Conservation (phyloP, 169 alveolate genomes). For the Cyclospora cayetanensis region DNA sequence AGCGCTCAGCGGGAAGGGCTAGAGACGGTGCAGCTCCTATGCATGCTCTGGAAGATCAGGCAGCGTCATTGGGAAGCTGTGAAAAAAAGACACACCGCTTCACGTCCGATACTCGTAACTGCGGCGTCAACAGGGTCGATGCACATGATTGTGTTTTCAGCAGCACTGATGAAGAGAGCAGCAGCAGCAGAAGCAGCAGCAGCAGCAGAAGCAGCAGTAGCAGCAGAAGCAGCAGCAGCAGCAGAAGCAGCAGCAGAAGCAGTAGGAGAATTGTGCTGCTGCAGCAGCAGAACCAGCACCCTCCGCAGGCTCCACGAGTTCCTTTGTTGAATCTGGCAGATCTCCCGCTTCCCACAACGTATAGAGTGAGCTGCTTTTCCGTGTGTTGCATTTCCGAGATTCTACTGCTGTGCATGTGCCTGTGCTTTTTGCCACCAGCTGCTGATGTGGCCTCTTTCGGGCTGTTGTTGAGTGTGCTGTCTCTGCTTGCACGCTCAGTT, state of each 20-base stretch:
- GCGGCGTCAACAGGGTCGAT: background rate
- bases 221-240: background rate
- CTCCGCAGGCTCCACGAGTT: background rate
- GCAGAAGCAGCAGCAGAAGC: background rate
- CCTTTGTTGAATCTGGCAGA: background rate
- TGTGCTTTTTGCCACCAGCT: background rate
- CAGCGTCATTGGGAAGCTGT: background rate
- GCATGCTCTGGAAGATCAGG: background rate
- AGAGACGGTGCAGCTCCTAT: background rate
- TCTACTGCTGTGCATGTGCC: background rate
- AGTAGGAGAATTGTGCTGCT: background rate
- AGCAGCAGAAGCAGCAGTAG: background rate
- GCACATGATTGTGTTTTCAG: background rate
- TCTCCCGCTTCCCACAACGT: slow-evolving; percentile 30
- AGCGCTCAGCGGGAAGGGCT: background rate
- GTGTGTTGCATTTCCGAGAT: background rate
- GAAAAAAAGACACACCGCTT: background rate
- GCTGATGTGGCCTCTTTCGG: slow-evolving; percentile 10
- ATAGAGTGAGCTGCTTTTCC: slow-evolving; percentile 4
- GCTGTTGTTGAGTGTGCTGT: slow-evolving; percentile 19
- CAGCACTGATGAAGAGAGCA: background rate
- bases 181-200: slow-evolving; percentile 25
- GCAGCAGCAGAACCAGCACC: slow-evolving; percentile 45
- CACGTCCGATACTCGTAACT: background rate
- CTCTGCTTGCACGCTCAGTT: background rate